Evolutionary conservation across 2,329 filamentous ascomycete species (phyloP), one percentile per base, ranked within the genome.

Genomic region (Cercospora sp.): DNA sequence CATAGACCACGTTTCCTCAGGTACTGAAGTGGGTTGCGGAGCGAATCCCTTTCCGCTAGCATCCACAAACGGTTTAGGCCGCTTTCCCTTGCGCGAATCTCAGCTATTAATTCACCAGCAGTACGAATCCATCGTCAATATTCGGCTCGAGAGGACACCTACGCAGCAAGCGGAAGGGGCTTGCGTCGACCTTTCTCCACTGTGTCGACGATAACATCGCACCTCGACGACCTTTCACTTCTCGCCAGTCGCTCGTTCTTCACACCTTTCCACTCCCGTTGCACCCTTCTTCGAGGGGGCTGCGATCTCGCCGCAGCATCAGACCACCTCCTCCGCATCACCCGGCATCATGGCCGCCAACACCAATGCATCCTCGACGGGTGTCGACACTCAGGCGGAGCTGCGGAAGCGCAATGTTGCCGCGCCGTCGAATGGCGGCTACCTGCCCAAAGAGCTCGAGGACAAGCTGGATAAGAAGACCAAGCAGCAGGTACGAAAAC

Each of bases 371-470:
- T 63, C 69, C 20, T 68, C 77, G 26, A 82, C 81, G 5, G 82
- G 82, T 70, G 75, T 78, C 5, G 79, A 84, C 67, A 73, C 74
- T 57, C 80, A 80, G 67, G 81, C 82, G 53, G 81, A 82, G 72
- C 75, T 83, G 73, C 78, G 81, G 75, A 81, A 80, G 73, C 81
- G 82, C 75, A 82, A 82, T 76, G 79, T 82, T 20, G 73, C 78
- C 65, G 75, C 63, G 31, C 75, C 76, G 55, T 73, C 76, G 18
- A 76, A 78, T 59, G 77, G 75, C 58, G 72, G 72, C 76, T 69
- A 79, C 74, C 69, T 72, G 62, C 66, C 73, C 28, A 70, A 75
- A 58, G 75, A 78, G 58, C 60, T 71, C 20, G 71, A 72, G 53
- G 67, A 69, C 58, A 70, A 74, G 70, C 45, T 77, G 63, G 75